Percentiles rank a stretch among this genome's conserved stretches.
phyloP scores from a whole-genome alignment of 176 grass and related monocot species.

The Chloris gayana region DNA sequence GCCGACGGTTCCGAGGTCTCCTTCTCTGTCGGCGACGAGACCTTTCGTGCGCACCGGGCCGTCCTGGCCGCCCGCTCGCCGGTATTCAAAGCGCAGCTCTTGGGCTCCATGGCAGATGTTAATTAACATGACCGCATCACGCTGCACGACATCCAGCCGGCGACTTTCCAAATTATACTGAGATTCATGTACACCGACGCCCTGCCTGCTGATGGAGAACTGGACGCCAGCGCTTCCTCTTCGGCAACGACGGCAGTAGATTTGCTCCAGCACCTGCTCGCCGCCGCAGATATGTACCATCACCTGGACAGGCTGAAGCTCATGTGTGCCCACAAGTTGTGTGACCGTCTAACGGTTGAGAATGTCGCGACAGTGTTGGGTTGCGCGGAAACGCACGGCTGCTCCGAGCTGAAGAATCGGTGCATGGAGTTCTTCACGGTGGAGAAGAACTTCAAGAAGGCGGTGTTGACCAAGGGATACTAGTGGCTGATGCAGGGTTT shows the following conservation, averaged over 20 bases:
- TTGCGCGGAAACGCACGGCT: slow-evolving; percentile 44
- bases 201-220: background rate
- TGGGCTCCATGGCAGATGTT: background rate
- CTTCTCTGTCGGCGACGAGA: background rate
- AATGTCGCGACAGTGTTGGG: slow-evolving; percentile 8
- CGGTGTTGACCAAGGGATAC: slow-evolving; percentile 32
- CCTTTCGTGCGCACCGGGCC: background rate
- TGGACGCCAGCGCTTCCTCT: background rate
- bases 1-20: background rate
- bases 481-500: slow-evolving; percentile 38
- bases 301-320: background rate
- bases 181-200: background rate
- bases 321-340: background rate
- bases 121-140: background rate
- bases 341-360: slow-evolving; percentile 13
- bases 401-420: slow-evolving; percentile 40
- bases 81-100: background rate
- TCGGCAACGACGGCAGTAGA: background rate
- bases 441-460: slow-evolving; percentile 39
- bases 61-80: background rate
- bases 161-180: background rate
- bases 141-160: background rate
- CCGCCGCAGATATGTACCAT: background rate
- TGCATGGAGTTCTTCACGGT: slow-evolving; percentile 45
- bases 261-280: background rate